Percentiles rank a stretch among this genome's conserved stretches.
These are phyloP conservation scores for Arabis alpina DNA, from an alignment of 345 rosid species.

Conservation along the genomic window DNA sequence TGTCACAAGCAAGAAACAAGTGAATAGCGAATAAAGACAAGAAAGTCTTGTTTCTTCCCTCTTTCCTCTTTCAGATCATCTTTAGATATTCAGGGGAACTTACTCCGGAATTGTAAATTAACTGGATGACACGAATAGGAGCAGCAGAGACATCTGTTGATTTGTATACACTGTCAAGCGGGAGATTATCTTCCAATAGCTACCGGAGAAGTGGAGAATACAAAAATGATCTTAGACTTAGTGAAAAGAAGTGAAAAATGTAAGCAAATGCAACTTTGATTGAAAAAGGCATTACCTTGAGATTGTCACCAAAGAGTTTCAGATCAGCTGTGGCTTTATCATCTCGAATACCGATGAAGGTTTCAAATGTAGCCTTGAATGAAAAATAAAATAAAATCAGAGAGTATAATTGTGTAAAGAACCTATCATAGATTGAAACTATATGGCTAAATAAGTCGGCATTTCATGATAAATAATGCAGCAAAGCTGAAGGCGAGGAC, in stretches of 20 bases:
- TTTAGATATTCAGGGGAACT: constrained; percentile 45
- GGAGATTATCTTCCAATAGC: constrained; percentile 90
- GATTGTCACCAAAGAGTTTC: constrained; percentile 82
- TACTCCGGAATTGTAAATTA: constrained; percentile 86
- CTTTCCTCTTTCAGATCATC: constrained; percentile 1
- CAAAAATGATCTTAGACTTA: constrained; percentile 24
- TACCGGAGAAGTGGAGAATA: constrained; percentile 32
- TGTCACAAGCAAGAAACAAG: constrained; percentile 43
- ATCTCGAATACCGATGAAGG: constrained; percentile 84
- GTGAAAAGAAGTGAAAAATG: constrained; percentile 3
- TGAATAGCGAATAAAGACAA: constrained; percentile 31
- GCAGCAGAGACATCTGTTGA: constrained; percentile 76
- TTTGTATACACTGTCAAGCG: constrained; percentile 76
- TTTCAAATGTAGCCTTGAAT: constrained; percentile 86
- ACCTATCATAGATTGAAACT: not conserved
- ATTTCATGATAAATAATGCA: not conserved
- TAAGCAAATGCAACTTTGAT: constrained; percentile 11
- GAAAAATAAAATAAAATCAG: constrained; percentile 14
- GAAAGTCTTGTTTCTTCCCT: not conserved
- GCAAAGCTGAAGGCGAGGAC: not conserved
- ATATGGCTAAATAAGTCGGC: constrained; percentile 6
- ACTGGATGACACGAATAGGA: constrained; percentile 89
- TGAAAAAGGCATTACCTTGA: constrained; percentile 57
- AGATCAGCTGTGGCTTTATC: constrained; percentile 82
- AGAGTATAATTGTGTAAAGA: constrained; percentile 4